A percentile compares a stretch with the other conserved stretches of the same genome.
Evolutionary conservation across 371 early-diverging fungal species (phyloP).

Genomic region (Cladochytrium tenue): DNA sequence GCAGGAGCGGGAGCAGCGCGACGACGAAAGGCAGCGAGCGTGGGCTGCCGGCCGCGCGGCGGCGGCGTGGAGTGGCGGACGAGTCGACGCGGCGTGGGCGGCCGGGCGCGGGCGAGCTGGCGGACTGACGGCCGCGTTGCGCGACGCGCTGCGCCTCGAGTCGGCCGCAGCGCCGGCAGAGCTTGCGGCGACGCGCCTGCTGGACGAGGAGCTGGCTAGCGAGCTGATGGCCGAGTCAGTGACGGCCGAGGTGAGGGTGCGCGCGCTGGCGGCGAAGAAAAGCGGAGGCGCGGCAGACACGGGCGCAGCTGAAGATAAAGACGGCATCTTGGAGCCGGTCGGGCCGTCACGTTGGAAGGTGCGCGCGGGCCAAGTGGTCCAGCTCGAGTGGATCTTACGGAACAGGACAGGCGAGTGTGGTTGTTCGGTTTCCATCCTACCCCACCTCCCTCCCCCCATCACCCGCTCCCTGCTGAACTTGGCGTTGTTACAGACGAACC

Average conservation of each 20-base stretch:
- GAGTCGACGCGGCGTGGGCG: slow-evolving; percentile 11
- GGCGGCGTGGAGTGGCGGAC: slow-evolving; percentile 4
- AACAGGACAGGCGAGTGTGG: slow-evolving; percentile 21
- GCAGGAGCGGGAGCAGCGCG: slow-evolving; percentile 3
- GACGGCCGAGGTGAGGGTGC: background rate
- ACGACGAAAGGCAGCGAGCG: background rate
- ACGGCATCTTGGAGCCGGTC: background rate
- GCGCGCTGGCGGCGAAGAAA: background rate
- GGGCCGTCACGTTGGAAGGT: slow-evolving; percentile 8
- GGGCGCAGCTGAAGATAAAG: background rate
- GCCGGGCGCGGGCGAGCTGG: slow-evolving; percentile 9
- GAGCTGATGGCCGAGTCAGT: slow-evolving; percentile 7
- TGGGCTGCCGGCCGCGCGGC: slow-evolving; percentile 3
- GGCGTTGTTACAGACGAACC: slow-evolving; percentile 12
- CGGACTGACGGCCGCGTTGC: background rate
- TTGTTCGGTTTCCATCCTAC: background rate
- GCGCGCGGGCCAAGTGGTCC: slow-evolving; percentile 16
- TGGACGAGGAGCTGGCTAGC: slow-evolving; percentile 10
- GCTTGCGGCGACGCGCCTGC: background rate
- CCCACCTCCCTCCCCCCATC: background rate
- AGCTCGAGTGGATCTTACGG: slow-evolving; percentile 26
- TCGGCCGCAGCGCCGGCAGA: background rate
- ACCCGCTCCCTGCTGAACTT: background rate
- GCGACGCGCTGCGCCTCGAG: background rate
- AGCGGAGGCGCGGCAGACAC: slow-evolving; percentile 9